A percentile compares a stretch with the other conserved stretches of the same genome.
These are phyloP conservation scores for Oenanthe javanica DNA, from an alignment of 140 eudicot species.

Conservation along the genomic window DNA sequence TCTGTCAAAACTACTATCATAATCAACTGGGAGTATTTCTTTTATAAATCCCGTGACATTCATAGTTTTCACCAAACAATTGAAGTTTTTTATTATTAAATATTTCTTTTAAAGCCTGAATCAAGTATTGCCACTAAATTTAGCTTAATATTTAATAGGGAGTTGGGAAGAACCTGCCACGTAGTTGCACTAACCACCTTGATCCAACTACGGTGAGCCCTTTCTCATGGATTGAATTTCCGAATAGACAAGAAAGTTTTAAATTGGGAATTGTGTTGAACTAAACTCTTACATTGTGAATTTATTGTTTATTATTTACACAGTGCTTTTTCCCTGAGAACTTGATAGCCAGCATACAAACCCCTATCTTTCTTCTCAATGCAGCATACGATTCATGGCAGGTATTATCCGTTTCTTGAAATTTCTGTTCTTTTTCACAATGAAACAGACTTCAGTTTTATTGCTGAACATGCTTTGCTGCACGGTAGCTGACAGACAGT, in stretches of 20 bases:
- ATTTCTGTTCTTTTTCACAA: neutral
- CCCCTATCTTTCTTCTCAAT: conserved; percentile 85
- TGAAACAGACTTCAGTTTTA: neutral
- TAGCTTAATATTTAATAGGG: conserved; percentile 31
- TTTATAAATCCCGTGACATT: neutral
- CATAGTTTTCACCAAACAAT: neutral
- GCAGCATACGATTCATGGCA: conserved; percentile 99
- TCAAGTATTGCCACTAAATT: conserved; percentile 8
- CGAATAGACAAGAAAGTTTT: neutral
- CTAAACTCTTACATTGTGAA: neutral
- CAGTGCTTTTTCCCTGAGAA: conserved; percentile 99
- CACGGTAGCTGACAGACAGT: neutral
- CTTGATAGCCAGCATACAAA: conserved; percentile 53
- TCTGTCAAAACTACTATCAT: neutral
- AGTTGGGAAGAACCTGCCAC: conserved; percentile 50
- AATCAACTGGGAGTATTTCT: neutral
- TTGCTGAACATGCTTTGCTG: neutral
- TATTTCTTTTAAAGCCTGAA: neutral
- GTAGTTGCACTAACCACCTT: conserved; percentile 47
- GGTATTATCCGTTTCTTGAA: conserved; percentile 28
- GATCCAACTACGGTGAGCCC: conserved; percentile 74
- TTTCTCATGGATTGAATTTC: neutral
- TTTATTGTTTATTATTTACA: neutral
- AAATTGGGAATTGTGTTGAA: neutral
- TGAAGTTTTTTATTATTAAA: neutral